These are phyloP conservation scores for Tricholoma terreum DNA, from an alignment of 768 basidiomycete genomes.

Conservation along the genomic window DNA sequence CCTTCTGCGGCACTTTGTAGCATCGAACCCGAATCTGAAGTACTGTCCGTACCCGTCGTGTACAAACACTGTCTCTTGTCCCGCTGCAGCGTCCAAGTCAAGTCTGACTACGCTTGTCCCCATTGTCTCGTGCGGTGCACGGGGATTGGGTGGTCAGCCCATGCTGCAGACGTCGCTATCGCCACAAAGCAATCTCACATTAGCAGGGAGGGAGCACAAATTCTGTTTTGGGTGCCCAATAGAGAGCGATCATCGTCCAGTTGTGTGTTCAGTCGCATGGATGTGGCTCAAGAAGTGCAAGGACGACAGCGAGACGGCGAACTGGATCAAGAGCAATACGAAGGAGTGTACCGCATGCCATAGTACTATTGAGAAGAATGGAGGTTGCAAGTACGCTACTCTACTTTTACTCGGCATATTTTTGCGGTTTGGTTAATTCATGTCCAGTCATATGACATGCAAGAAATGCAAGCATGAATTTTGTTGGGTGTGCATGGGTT, in stretches of 20 bases:
- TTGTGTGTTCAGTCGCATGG: constrained; percentile 83
- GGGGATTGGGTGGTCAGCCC: constrained; percentile 36
- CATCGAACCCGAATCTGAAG: constrained; percentile 75
- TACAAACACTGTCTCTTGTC: constrained; percentile 91
- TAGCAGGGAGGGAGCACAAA: constrained; percentile 54
- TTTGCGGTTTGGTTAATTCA: constrained; percentile 1
- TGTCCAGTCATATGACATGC: constrained; percentile 94
- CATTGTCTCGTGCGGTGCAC: constrained; percentile 80
- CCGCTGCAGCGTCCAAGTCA: constrained; percentile 70
- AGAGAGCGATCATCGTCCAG: constrained; percentile 87
- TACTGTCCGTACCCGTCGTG: constrained; percentile 97
- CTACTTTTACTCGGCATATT: constrained; percentile 18
- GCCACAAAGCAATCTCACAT: constrained; percentile 20
- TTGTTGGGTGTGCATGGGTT: constrained; percentile 99
- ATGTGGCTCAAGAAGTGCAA: constrained; percentile 97
- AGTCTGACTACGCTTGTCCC: constrained; percentile 81
- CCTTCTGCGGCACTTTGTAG: constrained; percentile 86
- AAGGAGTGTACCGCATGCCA: constrained; percentile 97
- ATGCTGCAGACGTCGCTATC: constrained; percentile 32
- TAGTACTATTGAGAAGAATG: constrained; percentile 99
- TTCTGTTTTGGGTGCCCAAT: constrained; percentile 96
- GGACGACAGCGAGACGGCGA: constrained; percentile 97
- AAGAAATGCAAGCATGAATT: constrained; percentile 99
- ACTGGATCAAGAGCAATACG: constrained; percentile 99
- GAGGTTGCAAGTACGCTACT: constrained; percentile 90